Evolutionary conservation across 2,329 filamentous ascomycete species (phyloP), one percentile per base, ranked within the genome.

Genomic region (Trichophyton simii): DNA sequence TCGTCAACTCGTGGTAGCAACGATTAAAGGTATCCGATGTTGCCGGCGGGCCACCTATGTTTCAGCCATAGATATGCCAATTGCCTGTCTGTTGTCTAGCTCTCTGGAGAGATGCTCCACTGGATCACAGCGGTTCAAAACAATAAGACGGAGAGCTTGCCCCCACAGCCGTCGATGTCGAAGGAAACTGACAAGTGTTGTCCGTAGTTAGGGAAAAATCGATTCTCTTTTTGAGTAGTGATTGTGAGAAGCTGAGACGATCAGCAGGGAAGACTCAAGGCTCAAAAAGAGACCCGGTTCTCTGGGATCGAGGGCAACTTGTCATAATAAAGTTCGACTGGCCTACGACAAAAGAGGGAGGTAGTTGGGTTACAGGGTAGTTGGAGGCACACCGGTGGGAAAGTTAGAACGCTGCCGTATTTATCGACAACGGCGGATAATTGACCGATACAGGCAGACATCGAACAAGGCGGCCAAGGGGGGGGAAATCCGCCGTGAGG

Each of bases 371-470:
- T 54, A 54, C 50, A 48, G 44, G 44, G 44, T 48, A 48, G n/a
- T 22, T 31, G 50, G 22, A 54, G 50, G 50, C 50, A 54, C 50
- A 13, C 50, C 50, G 50, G 50, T 54, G 50, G 28, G 50, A 54
- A 54, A 54, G 50, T 54, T 54, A 54, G 50, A 54, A 54, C 22
- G 50, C 28, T 54, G 50, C 50, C 50, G 50, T 54, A 54, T 54
- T 31, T 54, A 54, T 54, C 22, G 11, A 31, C 11, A 31, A 13
- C 22, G 25, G 50, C 50, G 50, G 50, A 54, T 54, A 54, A 54
- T 58, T 58, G 55, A 22, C 55, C 34, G 20, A 58, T 20, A 25
- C 34, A 59, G 36, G 20, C 38, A 34, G 22, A 25, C 38, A 59
- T 34, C 15, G 13, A 46, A 31, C 13, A 48, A 59, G 15, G 42